Evolutionary conservation across 1,284 basidiomycete genomes (phyloP), one percentile per base, ranked within the genome.

Genomic region (Ganoderma meredithae): DNA sequence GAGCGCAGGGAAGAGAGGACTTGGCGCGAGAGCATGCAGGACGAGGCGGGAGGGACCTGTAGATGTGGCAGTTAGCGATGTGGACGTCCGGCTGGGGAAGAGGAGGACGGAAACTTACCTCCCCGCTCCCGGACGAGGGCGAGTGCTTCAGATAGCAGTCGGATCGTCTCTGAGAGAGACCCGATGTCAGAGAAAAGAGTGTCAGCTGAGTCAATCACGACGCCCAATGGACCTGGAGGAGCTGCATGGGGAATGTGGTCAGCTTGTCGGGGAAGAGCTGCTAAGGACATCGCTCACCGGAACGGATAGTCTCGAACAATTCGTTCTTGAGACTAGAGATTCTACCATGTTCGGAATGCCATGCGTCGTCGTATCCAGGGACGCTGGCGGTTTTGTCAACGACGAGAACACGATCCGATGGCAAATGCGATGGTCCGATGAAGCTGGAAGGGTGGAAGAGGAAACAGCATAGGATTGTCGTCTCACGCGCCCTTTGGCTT

Each of bases 171-270:
- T 8, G 90, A 80, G 25, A 82, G 66, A n/a, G 89, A 89, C 15
- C 82, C 83, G 41, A 86, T 76, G 75, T 94, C 90, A 6, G 85
- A 81, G 9, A 83, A 76, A 17, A 94, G 78, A 8, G 87, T 88
- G 71, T 93, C 90, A 27, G 88, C 78, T 17, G 91, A 92, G 76
- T 94, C 92, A 59, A 94, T 82, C 64, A 90, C 77, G 31, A 92
- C 83, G 69, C 83, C 85, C 27, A 90, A 69, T 22, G 87, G 81
- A 39, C 83, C 81, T 49, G 80, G 41, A 27, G 82, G 78, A 55
- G 79, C 84, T 84, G 70, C 52, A 60, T 10, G 19, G 55, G 1
- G 12, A 33, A 39, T 61, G 15, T n/a, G 56, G 56, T 7, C 44
- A 17, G 31, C 27, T 27, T 25, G 2, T 25, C 55, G 40, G 5